phyloP scores from a whole-genome alignment of 306 rosid genomes.

The Cajanus cajan region DNA sequence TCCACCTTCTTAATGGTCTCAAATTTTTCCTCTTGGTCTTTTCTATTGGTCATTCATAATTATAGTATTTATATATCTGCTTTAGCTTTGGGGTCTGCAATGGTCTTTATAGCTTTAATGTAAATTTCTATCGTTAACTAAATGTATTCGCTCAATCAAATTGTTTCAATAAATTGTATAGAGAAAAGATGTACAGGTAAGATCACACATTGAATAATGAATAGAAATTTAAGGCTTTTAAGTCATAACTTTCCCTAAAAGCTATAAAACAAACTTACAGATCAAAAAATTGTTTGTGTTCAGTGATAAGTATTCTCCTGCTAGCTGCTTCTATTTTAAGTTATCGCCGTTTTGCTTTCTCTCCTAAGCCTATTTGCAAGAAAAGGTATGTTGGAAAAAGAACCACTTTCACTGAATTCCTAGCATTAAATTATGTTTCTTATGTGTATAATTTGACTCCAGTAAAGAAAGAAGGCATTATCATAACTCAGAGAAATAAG shows the following conservation, averaged over 20 bases:
- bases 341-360: not conserved
- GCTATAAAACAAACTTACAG: constrained; percentile 18
- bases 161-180: not conserved
- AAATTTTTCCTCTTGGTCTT: not conserved
- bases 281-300: constrained; percentile 11
- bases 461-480: not conserved
- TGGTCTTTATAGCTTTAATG: constrained; percentile 11
- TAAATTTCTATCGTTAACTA: constrained; percentile 6
- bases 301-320: not conserved
- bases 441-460: not conserved
- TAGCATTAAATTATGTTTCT: not conserved
- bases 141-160: constrained; percentile 1
- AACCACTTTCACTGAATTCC: not conserved
- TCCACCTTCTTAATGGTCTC: constrained; percentile 24
- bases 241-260: constrained; percentile 16
- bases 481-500: not conserved
- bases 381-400: not conserved
- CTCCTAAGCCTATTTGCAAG: not conserved
- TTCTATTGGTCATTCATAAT: not conserved
- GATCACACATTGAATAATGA: constrained; percentile 25
- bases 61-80: not conserved
- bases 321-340: constrained; percentile 27
- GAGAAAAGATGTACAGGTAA: not conserved
- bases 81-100: not conserved
- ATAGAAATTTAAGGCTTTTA: constrained; percentile 9